Evolutionary conservation across 352 stramenopile species (phyloP).

Genomic region (Thraustotheca clavata): DNA sequence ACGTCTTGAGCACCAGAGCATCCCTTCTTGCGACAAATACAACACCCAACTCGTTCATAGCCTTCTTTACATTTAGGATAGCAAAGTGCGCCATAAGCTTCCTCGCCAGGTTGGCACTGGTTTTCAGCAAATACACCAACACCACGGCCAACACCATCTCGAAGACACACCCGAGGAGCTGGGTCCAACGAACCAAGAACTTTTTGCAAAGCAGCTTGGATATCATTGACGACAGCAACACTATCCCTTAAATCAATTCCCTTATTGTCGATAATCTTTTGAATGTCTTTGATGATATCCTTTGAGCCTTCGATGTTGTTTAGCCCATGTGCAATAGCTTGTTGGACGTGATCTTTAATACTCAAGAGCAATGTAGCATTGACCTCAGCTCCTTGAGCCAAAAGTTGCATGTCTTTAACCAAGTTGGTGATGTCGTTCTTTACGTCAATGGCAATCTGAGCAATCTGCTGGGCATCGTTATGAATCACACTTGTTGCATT

Average conservation of each 20-base stretch:
- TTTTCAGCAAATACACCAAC: not conserved
- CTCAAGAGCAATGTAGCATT: not conserved
- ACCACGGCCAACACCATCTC: not conserved
- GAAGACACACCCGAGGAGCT: not conserved
- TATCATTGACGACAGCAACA: not conserved
- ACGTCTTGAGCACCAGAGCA: conserved; percentile 8
- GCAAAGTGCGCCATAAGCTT: conserved; percentile 6
- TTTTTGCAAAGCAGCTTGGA: not conserved
- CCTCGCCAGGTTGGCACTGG: not conserved
- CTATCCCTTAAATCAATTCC: not conserved
- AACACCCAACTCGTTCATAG: conserved; percentile 9
- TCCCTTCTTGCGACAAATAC: conserved; percentile 15
- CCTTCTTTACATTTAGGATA: conserved; percentile 18
- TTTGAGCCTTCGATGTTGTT: not conserved
- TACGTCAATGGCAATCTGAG: not conserved
- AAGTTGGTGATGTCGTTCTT: not conserved
- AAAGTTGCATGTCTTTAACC: not conserved
- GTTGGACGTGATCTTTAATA: not conserved
- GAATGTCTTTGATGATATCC: not conserved
- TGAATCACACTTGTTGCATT: not conserved
- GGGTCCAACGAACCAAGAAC: conserved; percentile 3
- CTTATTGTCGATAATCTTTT: not conserved
- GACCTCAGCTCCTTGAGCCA: not conserved
- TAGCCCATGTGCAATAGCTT: not conserved
- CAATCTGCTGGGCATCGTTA: not conserved